These are phyloP conservation scores for Xylona heveae DNA, from an alignment of 495 filamentous ascomycete species.

Conservation along the genomic window DNA sequence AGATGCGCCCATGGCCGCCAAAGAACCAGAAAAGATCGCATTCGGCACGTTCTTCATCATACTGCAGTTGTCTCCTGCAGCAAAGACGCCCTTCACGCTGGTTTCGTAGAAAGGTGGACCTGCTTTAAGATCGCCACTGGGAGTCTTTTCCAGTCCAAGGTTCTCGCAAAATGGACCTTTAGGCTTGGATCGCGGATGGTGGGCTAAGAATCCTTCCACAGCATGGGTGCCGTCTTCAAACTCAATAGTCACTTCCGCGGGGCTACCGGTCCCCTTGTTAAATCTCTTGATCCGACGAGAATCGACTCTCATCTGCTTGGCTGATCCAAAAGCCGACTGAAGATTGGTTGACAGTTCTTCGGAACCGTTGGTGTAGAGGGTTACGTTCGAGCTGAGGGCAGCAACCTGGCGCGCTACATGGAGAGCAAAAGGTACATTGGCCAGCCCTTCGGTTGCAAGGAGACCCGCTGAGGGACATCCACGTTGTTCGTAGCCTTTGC, in stretches of 20 bases:
- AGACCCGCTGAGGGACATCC: constrained; percentile 14
- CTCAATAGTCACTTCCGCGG: background rate
- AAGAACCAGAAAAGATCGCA: background rate
- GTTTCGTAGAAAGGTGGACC: constrained; percentile 15
- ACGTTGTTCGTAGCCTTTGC: constrained; percentile 22
- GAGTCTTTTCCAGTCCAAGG: constrained; percentile 14
- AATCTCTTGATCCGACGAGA: constrained; percentile 6
- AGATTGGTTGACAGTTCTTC: background rate
- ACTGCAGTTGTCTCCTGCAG: constrained; percentile 12
- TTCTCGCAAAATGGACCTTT: constrained; percentile 13
- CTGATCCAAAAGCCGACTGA: background rate
- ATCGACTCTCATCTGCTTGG: constrained; percentile 4
- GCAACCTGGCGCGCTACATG: constrained; percentile 9
- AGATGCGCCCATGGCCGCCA: constrained; percentile 1
- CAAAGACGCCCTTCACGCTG: constrained; percentile 19
- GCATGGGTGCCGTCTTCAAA: constrained; percentile 3
- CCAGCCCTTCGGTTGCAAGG: constrained; percentile 12
- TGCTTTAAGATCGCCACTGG: constrained; percentile 13
- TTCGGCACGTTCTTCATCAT: constrained; percentile 1
- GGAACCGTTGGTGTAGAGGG: constrained; percentile 15
- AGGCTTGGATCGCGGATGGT: too few species aligned
- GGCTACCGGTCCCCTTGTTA: background rate
- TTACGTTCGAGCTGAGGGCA: constrained; percentile 9
- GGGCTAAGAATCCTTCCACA: constrained; percentile 6
- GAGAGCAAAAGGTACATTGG: constrained; percentile 4